These are phyloP conservation scores for Plenodomus biglobosus DNA, from an alignment of 2,329 filamentous ascomycete genomes.

Conservation along the genomic window DNA sequence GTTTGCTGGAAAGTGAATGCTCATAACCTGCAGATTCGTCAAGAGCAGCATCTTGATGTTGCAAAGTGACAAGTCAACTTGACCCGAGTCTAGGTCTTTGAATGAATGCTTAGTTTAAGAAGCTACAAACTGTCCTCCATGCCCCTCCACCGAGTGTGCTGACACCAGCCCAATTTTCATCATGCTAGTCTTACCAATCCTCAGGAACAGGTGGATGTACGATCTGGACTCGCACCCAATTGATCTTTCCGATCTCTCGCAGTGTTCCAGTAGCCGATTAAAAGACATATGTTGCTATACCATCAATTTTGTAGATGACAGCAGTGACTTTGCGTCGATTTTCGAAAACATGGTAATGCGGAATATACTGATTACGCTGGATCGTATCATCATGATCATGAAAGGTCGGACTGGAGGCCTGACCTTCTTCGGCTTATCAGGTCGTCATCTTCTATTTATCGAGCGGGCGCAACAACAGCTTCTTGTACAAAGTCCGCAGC, in stretches of 20 bases:
- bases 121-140: too few species aligned
- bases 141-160: too few species aligned
- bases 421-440: not conserved
- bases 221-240: not conserved
- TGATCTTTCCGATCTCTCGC: not conserved
- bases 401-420: not conserved
- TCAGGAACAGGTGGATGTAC: too few species aligned
- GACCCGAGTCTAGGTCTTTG: too few species aligned
- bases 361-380: not conserved
- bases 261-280: not conserved
- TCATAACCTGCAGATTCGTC: not conserved
- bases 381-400: not conserved
- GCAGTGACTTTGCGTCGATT: not conserved
- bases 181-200: too few species aligned
- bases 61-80: too few species aligned
- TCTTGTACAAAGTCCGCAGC: not conserved
- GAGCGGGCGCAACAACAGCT: not conserved
- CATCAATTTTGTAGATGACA: not conserved
- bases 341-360: not conserved
- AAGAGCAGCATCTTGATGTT: not conserved
- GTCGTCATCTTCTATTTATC: not conserved
- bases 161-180: too few species aligned
- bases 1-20: too few species aligned
- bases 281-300: not conserved
- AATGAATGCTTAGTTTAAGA: too few species aligned